Evolutionary conservation across 768 basidiomycete species (phyloP), one percentile per base, ranked within the genome.

Genomic region (Imleria badia): DNA sequence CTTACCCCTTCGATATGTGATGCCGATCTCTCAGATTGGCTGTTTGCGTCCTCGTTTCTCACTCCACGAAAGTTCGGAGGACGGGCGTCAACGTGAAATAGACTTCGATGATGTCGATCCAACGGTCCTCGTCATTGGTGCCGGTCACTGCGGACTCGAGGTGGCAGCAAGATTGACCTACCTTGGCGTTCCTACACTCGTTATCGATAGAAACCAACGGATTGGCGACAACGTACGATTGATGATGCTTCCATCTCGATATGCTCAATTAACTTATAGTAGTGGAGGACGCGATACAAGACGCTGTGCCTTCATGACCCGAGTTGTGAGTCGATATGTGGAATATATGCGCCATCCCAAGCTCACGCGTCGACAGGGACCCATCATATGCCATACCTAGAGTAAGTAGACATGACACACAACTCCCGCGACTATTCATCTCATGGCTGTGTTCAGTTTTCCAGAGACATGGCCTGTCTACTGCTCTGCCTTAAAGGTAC

Each of bases 131-230:
- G 68, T 89, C 42, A 73, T 87, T 20, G 84, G 85, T 10, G 85
- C 77, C 5, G 85, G 85, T 1, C 89, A 88, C 53, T 79, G 80
- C 57, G 89, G 88, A 4, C 69, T 91, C 40, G 79, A 74, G 35
- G 61, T 83, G 2, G 86, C 87, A 0, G 84, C 86, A 2, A 73
- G 85, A 23, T 70, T 91, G 56, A 82, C 83, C 58, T 71, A 70
- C 35, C 69, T 88, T 29, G 79, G 79, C 17, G 73, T 90, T 15
- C 64, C 73, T 11, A 72, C 78, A 0, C 72, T 91, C 20, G 68
- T 85, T 22, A 69, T 87, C 14, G 85, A 88, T 59, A 73, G 73
- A 56, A 76, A 79, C 39, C 45, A 66, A 20, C 70, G 77, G 19
- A 68, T 84, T 14, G 82, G 86, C 7, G 82, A 84, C 58, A 79